Evolutionary conservation across 768 basidiomycete species (phyloP).

Genomic region (Suillus plorans): DNA sequence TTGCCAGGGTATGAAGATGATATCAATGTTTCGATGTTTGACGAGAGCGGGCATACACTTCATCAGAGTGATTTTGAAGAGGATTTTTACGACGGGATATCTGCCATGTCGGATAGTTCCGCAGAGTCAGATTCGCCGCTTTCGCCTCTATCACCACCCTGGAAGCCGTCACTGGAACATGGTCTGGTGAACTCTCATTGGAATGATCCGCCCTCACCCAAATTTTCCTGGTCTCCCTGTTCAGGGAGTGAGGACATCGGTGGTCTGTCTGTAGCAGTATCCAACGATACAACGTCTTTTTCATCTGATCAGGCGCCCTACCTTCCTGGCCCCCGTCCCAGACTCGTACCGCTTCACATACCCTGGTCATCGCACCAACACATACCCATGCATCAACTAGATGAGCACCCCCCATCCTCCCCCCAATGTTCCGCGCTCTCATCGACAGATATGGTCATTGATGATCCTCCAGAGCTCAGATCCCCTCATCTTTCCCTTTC

Average conservation of each 20-base stretch:
- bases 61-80: slow-evolving; percentile 17
- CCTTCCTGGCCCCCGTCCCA: slow-evolving; percentile 21
- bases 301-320: slow-evolving; percentile 20
- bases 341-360: slow-evolving; percentile 23
- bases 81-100: slow-evolving; percentile 17
- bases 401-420: slow-evolving; percentile 11
- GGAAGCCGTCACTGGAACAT: slow-evolving; percentile 20
- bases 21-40: slow-evolving; percentile 14
- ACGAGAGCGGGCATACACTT: slow-evolving; percentile 15
- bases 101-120: slow-evolving; percentile 16
- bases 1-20: slow-evolving; percentile 36
- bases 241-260: slow-evolving; percentile 13
- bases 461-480: slow-evolving; percentile 15
- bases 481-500: slow-evolving; percentile 33
- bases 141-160: slow-evolving; percentile 37
- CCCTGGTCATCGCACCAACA: slow-evolving; percentile 19
- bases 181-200: slow-evolving; percentile 14
- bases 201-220: slow-evolving; percentile 15
- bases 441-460: slow-evolving; percentile 24
- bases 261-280: slow-evolving; percentile 8
- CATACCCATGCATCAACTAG: slow-evolving; percentile 20
- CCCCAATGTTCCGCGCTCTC: slow-evolving; percentile 8
- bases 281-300: slow-evolving; percentile 13
- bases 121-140: slow-evolving; percentile 20
- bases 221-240: slow-evolving; percentile 19